A percentile compares a stretch with the other conserved stretches of the same genome.
These are phyloP conservation scores for Clonostachys solani DNA, from an alignment of 2,329 filamentous ascomycete species.

Conservation along the genomic window DNA sequence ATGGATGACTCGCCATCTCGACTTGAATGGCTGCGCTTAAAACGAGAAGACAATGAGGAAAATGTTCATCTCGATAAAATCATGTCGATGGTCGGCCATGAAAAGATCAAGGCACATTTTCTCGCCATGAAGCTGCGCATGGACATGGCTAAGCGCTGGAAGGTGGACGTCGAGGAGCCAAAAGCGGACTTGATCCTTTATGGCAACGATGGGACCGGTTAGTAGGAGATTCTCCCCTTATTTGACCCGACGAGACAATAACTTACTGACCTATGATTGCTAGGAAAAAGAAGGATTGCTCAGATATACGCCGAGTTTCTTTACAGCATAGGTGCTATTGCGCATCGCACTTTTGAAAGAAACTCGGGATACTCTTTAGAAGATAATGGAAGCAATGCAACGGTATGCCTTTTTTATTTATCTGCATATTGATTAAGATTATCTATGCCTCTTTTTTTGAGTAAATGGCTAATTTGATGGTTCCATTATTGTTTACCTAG, in stretches of 20 bases:
- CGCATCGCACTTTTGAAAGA: not conserved
- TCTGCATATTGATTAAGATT: too few species aligned
- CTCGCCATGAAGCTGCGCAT: not conserved
- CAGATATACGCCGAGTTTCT: not conserved
- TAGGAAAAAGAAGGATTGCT: not conserved
- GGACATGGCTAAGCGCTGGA: not conserved
- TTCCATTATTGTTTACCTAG: too few species aligned
- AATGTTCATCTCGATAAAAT: not conserved
- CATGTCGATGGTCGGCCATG: not conserved
- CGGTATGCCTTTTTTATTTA: too few species aligned
- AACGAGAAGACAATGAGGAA: not conserved
- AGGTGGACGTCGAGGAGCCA: not conserved
- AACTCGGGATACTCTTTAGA: not conserved
- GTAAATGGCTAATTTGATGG: too few species aligned
- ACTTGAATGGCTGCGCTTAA: not conserved
- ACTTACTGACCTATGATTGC: constrained; percentile 17
- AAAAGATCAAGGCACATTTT: not conserved
- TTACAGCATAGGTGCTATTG: not conserved
- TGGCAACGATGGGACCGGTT: not conserved
- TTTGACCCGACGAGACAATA: not conserved
- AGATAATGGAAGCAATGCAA: too few species aligned
- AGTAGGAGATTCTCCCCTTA: not conserved
- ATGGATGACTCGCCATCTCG: not conserved
- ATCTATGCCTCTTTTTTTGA: too few species aligned
- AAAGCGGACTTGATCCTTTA: not conserved